Percentiles rank a stretch among this genome's conserved stretches.
phyloP scores from a whole-genome alignment of 148 eudicot genomes.

The Arctostaphylos glauca region DNA sequence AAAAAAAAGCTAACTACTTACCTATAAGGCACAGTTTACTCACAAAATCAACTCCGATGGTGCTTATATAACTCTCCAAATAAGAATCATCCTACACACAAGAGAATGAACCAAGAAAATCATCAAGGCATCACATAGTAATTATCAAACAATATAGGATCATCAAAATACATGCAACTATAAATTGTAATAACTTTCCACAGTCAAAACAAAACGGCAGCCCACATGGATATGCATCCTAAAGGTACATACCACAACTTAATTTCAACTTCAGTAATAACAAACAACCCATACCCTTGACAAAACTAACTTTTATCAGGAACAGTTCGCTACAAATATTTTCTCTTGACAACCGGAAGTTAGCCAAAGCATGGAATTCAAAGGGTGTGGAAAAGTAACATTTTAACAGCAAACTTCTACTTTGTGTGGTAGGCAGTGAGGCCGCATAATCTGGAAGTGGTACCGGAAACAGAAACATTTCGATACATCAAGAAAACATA shows the following conservation, averaged over 20 bases:
- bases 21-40: constrained; percentile 3
- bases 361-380: neutral
- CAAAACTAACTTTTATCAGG: neutral
- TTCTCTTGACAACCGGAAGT: neutral
- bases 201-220: neutral
- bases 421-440: neutral
- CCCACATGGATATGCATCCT: neutral
- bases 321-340: neutral
- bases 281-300: neutral
- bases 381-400: constrained; percentile 2
- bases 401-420: neutral
- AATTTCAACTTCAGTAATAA: neutral
- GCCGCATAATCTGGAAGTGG: neutral
- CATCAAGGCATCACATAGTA: neutral
- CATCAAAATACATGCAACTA: neutral
- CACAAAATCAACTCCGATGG: constrained; percentile 44
- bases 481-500: neutral
- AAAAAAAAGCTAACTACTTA: constrained; percentile 1
- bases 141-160: neutral
- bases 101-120: neutral
- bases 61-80: constrained; percentile 44
- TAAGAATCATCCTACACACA: constrained; percentile 33
- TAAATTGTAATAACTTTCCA: neutral
- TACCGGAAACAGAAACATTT: neutral
- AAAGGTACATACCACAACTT: neutral